Evolutionary conservation across 2,329 filamentous ascomycete genomes (phyloP), one percentile per base, ranked within the genome.

Genomic region (Ophiobolus disseminans): DNA sequence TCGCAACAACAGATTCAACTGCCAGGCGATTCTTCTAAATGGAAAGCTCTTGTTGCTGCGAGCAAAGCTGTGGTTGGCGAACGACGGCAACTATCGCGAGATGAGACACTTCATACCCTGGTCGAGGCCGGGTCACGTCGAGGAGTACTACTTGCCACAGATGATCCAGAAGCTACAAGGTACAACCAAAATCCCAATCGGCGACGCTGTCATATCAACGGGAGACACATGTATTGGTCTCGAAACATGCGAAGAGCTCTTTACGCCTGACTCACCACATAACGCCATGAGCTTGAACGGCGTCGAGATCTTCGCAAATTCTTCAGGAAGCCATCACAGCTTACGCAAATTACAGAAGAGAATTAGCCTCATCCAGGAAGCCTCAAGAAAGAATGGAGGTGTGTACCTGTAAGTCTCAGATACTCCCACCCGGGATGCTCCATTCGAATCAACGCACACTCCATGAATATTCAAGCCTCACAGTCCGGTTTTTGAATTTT

Each of bases 51-150:
- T 91, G 14, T 77, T 87, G 49, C 87, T 94, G 48, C 78, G 88
- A 9, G 88, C 88, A 0, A 91, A 91, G 72, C 78, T 89, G 55
- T 86, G 79, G 61, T 79, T 91, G 5, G 87, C 87, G 38, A 87
- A 88, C 51, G 86, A 90, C 68, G 88, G 28, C 8, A 39, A 38
- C 26, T 38, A 64, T 35, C 68, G 76, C 5, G 77, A 79, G 56
- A 67, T 66, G 58, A 57, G 67, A 8, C 62, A 72, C 52, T 73
- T 73, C 39, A 70, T 65, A 14, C 66, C 69, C 2, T 72, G 70
- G 70, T 54, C 51, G 16, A 48, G 56, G 4, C 79, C 79, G 1
- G 77, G 80, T 14, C 72, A 83, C 20, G 77, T 83, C 0, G 87
- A 91, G 62, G 76, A 88, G 20, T 89, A 86, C 63, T 81, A 85